These are phyloP conservation scores for Dictyostelium discoideum DNA, from an alignment of 78 protist genomes.

Conservation along the genomic window DNA sequence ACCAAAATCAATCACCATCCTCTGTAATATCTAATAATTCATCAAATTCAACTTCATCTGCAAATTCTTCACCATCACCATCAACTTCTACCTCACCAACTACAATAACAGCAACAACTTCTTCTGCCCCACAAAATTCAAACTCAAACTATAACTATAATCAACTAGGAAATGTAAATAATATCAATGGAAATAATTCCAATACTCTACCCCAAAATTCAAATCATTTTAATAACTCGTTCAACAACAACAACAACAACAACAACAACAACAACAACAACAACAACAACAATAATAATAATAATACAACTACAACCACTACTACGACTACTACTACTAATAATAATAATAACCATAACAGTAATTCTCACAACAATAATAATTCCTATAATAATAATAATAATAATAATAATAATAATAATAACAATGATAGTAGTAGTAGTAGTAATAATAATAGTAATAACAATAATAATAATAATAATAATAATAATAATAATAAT, in stretches of 20 bases:
- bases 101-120: slow-evolving; percentile 2
- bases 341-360: not conserved
- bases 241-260: no score
- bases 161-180: not conserved
- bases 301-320: not conserved
- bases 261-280: not conserved
- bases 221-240: not conserved
- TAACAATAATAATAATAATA: not conserved
- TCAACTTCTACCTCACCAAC: slow-evolving; percentile 34
- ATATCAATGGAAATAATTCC: not conserved
- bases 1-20: not conserved
- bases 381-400: not conserved
- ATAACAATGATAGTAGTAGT: not conserved
- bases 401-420: not conserved
- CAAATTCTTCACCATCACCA: slow-evolving; percentile 6
- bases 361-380: not conserved
- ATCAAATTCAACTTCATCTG: slow-evolving; percentile 19
- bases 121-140: slow-evolving; percentile 13
- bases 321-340: no score
- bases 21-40: not conserved
- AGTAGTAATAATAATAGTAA: not conserved
- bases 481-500: not conserved
- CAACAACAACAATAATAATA: not conserved
- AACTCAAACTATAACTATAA: not conserved
- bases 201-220: not conserved